Conservation (phyloP, 257 asterid genomes). For the Solanum pimpinellifolium region DNA sequence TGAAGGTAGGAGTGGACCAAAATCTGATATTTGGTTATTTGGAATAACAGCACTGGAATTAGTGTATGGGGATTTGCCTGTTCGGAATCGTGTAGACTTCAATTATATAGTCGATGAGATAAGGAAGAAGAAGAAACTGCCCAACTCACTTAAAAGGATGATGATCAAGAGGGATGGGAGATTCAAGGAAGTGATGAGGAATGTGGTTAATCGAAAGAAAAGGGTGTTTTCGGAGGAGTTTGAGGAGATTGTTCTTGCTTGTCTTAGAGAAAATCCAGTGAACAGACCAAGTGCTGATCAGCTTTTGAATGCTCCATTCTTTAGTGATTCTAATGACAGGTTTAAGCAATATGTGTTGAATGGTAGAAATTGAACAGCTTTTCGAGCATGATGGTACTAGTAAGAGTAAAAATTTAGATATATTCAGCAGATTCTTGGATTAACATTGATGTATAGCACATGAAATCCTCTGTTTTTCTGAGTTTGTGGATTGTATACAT, state of each 20-base stretch:
- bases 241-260: background rate
- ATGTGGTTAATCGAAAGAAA: background rate
- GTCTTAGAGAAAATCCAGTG: background rate
- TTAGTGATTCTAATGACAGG: background rate
- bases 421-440: background rate
- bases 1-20: background rate
- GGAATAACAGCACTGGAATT: slow-evolving; percentile 16
- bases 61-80: slow-evolving; percentile 1
- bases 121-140: background rate
- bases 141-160: background rate
- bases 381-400: no score
- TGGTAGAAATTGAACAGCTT: background rate
- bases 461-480: background rate
- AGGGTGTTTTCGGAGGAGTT: background rate
- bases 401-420: background rate
- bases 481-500: background rate
- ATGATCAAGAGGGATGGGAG: background rate
- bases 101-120: background rate
- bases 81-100: background rate
- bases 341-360: background rate
- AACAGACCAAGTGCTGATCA: slow-evolving; percentile 7
- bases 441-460: background rate
- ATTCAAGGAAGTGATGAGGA: background rate
- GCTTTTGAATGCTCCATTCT: background rate
- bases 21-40: background rate